Conservation (phyloP, 768 basidiomycete genomes). For the Calocera viscosa region DNA sequence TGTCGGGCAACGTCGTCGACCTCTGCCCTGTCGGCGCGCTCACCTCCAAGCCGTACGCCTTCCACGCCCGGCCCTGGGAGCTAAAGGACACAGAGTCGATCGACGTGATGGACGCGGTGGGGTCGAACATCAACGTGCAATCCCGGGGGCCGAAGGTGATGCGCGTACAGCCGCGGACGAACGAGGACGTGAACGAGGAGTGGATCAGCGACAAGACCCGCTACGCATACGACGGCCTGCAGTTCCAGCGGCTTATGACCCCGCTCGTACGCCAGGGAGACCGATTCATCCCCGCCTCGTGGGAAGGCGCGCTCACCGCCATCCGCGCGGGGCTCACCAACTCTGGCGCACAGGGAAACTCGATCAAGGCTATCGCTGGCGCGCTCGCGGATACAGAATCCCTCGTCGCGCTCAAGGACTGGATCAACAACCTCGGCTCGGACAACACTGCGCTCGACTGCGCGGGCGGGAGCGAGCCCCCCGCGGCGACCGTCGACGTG, state of each 20-base stretch:
- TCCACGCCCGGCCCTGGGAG: conserved; percentile 96
- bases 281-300: conserved; percentile 76
- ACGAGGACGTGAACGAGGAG: conserved; percentile 98
- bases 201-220: conserved; percentile 99
- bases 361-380: conserved; percentile 91
- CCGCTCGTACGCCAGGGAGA: conserved; percentile 87
- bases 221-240: conserved; percentile 88
- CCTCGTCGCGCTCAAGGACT: conserved; percentile 84
- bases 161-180: conserved; percentile 90
- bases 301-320: conserved; percentile 77
- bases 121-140: conserved; percentile 92
- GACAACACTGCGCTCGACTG: conserved; percentile 84
- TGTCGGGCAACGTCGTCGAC: conserved; percentile 94
- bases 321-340: conserved; percentile 64
- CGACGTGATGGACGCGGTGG: conserved; percentile 89
- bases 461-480: conserved; percentile 48
- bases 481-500: conserved; percentile 72
- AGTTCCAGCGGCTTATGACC: conserved; percentile 86
- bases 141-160: conserved; percentile 92
- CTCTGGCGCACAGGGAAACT: conserved; percentile 75
- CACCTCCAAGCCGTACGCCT: conserved; percentile 97
- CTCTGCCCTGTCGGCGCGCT: conserved; percentile 96
- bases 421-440: conserved; percentile 83
- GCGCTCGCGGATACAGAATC: conserved; percentile 89
- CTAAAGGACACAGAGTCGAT: conserved; percentile 95